Evolutionary conservation across 1,284 basidiomycete species (phyloP).

Genomic region (Kwoniella shivajii): DNA sequence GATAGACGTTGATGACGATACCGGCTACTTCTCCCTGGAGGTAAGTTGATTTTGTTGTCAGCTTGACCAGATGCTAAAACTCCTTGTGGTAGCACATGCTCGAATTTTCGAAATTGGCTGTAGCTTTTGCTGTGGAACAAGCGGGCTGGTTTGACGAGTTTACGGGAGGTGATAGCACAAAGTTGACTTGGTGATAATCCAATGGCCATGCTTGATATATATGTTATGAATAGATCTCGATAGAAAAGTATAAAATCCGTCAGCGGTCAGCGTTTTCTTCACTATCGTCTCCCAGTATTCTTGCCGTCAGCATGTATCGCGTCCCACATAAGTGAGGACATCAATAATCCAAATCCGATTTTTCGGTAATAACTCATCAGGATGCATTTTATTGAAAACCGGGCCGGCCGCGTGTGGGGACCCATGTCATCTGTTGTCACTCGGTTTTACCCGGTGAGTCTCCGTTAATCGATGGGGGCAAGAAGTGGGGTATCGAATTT

Average conservation of each 20-base stretch:
- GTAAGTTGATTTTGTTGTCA: no score
- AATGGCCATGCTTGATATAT: no score
- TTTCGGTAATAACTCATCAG: neutral
- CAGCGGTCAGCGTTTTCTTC: no score
- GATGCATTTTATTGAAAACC: neutral
- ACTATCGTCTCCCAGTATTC: no score
- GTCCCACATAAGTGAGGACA: neutral
- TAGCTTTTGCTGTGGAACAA: constrained; percentile 33
- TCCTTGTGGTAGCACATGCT: constrained; percentile 34
- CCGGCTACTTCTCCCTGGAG: constrained; percentile 27
- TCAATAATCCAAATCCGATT: neutral
- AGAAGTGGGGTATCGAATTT: neutral
- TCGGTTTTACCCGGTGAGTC: constrained; percentile 1
- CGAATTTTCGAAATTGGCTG: constrained; percentile 27
- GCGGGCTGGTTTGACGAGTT: constrained; percentile 28
- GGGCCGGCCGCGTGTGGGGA: neutral
- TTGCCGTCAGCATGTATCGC: no score
- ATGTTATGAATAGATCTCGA: no score
- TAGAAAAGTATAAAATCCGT: neutral
- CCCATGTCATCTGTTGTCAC: neutral
- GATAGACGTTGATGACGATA: constrained; percentile 34
- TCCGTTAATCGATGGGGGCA: neutral
- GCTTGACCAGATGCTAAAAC: no score
- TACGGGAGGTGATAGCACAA: constrained; percentile 16
- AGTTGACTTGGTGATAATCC: neutral